Conservation (phyloP, 306 rosid genomes). For the Trichosanthes truncata region DNA sequence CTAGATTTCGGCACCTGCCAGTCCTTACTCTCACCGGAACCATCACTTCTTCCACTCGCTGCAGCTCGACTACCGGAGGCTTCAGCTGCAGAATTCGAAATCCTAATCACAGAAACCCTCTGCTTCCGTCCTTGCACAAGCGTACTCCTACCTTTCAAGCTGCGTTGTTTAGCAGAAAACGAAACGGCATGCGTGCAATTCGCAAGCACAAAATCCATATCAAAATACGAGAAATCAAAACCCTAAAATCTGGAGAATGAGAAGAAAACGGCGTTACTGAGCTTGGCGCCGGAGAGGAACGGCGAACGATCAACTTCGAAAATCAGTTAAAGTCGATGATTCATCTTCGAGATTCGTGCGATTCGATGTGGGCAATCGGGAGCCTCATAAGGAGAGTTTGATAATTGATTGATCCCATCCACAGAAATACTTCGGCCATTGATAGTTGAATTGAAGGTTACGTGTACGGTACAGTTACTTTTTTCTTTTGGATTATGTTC, state of each 20-base stretch:
- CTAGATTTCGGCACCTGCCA: slow-evolving; percentile 29
- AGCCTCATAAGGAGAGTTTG: not conserved
- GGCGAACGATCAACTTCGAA: not conserved
- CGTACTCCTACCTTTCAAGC: not conserved
- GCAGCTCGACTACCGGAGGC: slow-evolving; percentile 22
- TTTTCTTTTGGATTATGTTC: not conserved
- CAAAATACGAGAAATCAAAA: not conserved
- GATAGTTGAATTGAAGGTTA: not conserved
- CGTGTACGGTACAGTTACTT: not conserved
- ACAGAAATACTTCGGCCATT: not conserved
- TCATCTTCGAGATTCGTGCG: not conserved
- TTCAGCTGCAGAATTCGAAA: slow-evolving; percentile 33
- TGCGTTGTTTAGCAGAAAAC: not conserved
- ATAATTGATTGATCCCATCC: not conserved
- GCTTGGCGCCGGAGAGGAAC: not conserved
- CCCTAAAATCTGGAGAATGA: slow-evolving; percentile 5
- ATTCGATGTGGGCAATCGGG: not conserved
- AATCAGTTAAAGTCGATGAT: not conserved
- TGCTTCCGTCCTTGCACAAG: slow-evolving; percentile 8
- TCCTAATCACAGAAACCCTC: slow-evolving; percentile 7
- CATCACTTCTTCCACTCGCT: slow-evolving; percentile 8
- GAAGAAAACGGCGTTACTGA: not conserved
- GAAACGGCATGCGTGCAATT: slow-evolving; percentile 6
- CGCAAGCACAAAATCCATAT: slow-evolving; percentile 9
- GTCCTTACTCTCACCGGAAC: slow-evolving; percentile 5